A percentile compares a stretch with the other conserved stretches of the same genome.
Conservation (phyloP, 176 grass and related monocot species). For the Cenchrus americanus region DNA sequence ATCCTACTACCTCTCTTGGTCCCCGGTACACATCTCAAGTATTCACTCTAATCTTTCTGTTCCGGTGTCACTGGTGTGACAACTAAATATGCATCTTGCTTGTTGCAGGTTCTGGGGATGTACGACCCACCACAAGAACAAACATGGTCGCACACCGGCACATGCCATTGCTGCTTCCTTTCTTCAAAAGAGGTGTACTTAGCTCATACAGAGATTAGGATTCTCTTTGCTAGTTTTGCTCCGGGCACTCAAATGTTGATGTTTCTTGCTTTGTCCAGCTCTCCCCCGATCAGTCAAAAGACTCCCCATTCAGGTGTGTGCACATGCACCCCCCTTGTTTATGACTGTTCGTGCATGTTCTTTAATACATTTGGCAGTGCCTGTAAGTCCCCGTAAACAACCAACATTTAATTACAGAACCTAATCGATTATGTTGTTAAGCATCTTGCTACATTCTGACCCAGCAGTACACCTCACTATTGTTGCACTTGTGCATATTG, state of each 20-base stretch:
- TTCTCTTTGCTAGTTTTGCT: background rate
- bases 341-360: background rate
- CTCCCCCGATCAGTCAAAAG: background rate
- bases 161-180: background rate
- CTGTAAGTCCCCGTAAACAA: background rate
- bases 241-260: background rate
- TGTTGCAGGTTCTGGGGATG: background rate
- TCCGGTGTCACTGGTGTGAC: background rate
- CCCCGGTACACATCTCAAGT: too few relatives aligned
- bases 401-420: background rate
- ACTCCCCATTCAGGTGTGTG: background rate
- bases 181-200: background rate
- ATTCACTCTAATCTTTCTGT: background rate
- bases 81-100: background rate
- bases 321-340: background rate
- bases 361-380: background rate
- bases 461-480: background rate
- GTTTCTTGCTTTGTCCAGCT: background rate
- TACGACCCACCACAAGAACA: background rate
- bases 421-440: background rate
- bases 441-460: background rate
- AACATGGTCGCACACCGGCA: background rate
- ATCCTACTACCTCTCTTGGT: background rate
- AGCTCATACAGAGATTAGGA: background rate
- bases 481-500: background rate